Conservation (phyloP, 495 filamentous ascomycete genomes). For the Aspergillus heteromorphus region DNA sequence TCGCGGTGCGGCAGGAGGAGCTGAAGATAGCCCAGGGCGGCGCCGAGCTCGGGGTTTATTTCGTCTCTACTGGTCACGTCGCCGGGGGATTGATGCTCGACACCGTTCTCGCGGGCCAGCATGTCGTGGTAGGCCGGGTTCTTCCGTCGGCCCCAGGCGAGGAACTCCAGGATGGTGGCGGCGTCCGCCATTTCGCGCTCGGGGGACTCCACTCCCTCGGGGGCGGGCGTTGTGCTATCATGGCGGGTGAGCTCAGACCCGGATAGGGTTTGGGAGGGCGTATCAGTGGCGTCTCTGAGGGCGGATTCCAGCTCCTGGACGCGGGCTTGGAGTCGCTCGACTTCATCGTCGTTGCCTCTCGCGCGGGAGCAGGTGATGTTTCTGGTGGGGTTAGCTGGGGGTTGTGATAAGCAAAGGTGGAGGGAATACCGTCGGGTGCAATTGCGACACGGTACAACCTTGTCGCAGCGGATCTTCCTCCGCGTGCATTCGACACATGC, state of each 20-base stretch:
- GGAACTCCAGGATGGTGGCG: constrained; percentile 40
- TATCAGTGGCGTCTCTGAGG: constrained; percentile 7
- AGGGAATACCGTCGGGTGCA: constrained; percentile 11
- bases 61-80: constrained; percentile 18
- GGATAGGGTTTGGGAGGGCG: neutral
- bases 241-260: neutral
- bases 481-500: constrained; percentile 25
- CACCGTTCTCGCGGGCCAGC: constrained; percentile 14
- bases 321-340: constrained; percentile 17
- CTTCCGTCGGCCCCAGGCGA: constrained; percentile 39
- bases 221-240: neutral
- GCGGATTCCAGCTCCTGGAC: constrained; percentile 16
- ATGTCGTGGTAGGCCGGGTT: constrained; percentile 29
- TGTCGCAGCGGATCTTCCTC: constrained; percentile 27
- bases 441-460: constrained; percentile 24
- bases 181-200: constrained; percentile 31
- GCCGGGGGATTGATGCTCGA: constrained; percentile 19
- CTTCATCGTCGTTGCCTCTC: constrained; percentile 38
- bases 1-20: constrained; percentile 26
- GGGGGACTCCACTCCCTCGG: constrained; percentile 2
- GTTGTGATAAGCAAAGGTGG: too few relatives aligned
- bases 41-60: neutral
- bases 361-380: constrained; percentile 11
- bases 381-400: neutral
- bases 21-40: constrained; percentile 19